Base-by-base conservation (phyloP, 169 alveolate genomes). In the Plasmodium knowlesi region DNA sequence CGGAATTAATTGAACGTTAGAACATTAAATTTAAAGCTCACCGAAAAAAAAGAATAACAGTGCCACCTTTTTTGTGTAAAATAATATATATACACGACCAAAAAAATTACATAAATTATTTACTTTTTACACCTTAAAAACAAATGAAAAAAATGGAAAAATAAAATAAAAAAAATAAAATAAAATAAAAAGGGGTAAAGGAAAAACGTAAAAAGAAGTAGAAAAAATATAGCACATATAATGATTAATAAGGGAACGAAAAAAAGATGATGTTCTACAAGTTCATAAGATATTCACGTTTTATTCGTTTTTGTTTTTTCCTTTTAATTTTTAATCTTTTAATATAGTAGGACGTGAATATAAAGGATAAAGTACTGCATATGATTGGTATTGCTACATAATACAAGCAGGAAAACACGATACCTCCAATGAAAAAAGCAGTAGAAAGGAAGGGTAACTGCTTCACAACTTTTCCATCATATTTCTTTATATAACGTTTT, bases 341-440 rank as follows among this genome's bases (percentile, higher is more conserved):
- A 43, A 79, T 79, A 79, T 79, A 79, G 32, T 43, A 79, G 4
- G 73, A 79, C 34, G 84, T 43, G 46, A 79, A 30, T 79, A 79
- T 30, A 79, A 43, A 79, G 9, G 84, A 79, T 79, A 79, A 37
- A 41, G 43, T 41, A 43, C 84, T 79, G n/a, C 28, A 79, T 79
- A 79, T 41, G n/a, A 79, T 43, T 37, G 84, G 84, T 19, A 41
- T 25, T 43, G 32, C 70, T 79, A 79, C 39, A 79, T 79, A 78
- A 34, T 79, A 0, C 2, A 41, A 22, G 32, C 25, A 54, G 32
- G 84, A 79, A 37, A 79, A 79, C 30, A 50, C 50, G 46, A 79
- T 9, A 41, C 84, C 32, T 5, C 73, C 84, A 79, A 79, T 12
- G 32, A 79, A 79, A 79, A 19, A 79, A 41, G 10, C 39, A 22